Evolutionary conservation across 306 rosid species (phyloP), one percentile per base, ranked within the genome.

Genomic region (Cotoneaster glaucophyllus): DNA sequence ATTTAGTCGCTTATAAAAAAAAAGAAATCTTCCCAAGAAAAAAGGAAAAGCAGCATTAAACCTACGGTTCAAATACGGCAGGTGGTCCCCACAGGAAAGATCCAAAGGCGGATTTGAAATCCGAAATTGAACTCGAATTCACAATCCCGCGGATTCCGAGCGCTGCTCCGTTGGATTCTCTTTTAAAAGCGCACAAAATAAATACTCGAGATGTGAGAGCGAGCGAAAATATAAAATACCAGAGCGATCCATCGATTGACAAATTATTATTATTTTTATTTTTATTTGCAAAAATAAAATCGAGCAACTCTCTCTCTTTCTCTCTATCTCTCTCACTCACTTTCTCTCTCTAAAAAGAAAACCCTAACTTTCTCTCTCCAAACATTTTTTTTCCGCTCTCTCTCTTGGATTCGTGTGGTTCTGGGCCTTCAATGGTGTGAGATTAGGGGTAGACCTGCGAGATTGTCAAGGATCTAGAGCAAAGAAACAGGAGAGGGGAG

Each of bases 141-240:
- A 90, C 84, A 68, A 78, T 57, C 82, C 87, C 75, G 85, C 83
- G 80, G 80, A 78, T 77, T 87, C 92, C 95, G 95, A 72, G 81
- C 76, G 69, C 32, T 45, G 74, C 82, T 24, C 32, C 64, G 74
- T 69, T 80, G 77, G 84, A 84, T 86, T 77, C 76, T 66, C 74
- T 75, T 74, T 80, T 69, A 58, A 68, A 41, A 77, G 83, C 81
- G 72, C 88, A 61, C 79, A 61, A 78, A 79, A 62, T n/a, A 54
- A 79, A 39, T 39, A 39, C 44, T 39, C 12, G 44, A 39, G 44
- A 39, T 39, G 44, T 39, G 44, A 39, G 44, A 2, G 44, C 44
- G 5, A 11, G 5, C 62, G 14, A 37, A 62, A 61, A 37, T 5
- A 25, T 37, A 37, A 37, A n/a, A 34, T 66, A 14, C 5, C 21